Evolutionary conservation across 2,329 filamentous ascomycete genomes (phyloP).

Genomic region (Scopulariopsis brevicaulis): DNA sequence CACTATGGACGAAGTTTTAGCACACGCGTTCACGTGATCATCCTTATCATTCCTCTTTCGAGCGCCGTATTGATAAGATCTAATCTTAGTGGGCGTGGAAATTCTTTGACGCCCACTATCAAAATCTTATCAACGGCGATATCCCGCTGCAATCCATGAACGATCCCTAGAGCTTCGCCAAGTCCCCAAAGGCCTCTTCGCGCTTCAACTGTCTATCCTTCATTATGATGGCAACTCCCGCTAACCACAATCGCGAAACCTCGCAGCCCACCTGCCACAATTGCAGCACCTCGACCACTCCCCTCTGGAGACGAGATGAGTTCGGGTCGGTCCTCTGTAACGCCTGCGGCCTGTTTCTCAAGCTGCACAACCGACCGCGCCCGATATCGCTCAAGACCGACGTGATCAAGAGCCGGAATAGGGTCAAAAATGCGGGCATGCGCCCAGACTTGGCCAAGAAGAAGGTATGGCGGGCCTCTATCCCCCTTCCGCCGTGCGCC

Average conservation of each 20-base stretch:
- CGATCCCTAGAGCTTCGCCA: not conserved
- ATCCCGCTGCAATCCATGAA: not conserved
- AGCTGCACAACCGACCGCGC: constrained; percentile 84
- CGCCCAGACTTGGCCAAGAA: constrained; percentile 67
- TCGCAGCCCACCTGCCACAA: constrained; percentile 94
- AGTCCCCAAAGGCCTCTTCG: constrained; percentile 21
- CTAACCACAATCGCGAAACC: constrained; percentile 44
- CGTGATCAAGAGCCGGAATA: constrained; percentile 98
- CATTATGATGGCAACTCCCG: constrained; percentile 39
- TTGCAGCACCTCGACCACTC: constrained; percentile 89
- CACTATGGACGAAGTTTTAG: not conserved
- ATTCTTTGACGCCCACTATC: constrained; percentile 5
- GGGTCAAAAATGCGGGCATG: constrained; percentile 67
- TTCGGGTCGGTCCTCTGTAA: constrained; percentile 94
- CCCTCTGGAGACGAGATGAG: constrained; percentile 95
- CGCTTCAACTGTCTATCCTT: constrained; percentile 5
- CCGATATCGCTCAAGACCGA: constrained; percentile 97
- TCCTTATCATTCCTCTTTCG: constrained; percentile 2
- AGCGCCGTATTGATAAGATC: constrained; percentile 3
- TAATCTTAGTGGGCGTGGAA: constrained; percentile 5
- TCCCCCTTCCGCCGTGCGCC: not conserved
- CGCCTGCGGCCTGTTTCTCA: constrained; percentile 93
- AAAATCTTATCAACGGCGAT: constrained; percentile 5
- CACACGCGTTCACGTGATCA: constrained; percentile 2
- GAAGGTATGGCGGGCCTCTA: constrained; percentile 52